A percentile compares a stretch with the other conserved stretches of the same genome.
Conservation (phyloP, 2,329 filamentous ascomycete genomes). For the Aureobasidium musti region DNA sequence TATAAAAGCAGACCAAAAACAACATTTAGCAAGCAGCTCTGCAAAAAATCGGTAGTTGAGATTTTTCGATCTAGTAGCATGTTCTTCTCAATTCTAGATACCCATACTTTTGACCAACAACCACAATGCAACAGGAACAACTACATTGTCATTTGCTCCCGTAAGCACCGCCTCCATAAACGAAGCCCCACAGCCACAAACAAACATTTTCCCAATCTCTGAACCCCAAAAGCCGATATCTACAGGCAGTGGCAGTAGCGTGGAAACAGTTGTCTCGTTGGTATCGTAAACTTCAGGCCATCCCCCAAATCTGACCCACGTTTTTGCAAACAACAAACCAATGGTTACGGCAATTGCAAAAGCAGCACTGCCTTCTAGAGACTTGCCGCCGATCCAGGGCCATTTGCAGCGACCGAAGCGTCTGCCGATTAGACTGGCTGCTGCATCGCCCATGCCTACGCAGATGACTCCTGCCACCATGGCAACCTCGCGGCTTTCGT, state of each 20-base stretch:
- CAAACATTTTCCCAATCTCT: slow-evolving; percentile 59
- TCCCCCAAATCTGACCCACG: slow-evolving; percentile 74
- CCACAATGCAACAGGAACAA: slow-evolving; percentile 93
- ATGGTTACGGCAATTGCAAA: slow-evolving; percentile 78
- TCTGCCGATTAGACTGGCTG: slow-evolving; percentile 84
- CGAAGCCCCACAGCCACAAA: slow-evolving; percentile 79
- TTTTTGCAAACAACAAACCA: slow-evolving; percentile 69
- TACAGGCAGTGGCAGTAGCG: background rate
- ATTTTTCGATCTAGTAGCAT: too few species aligned
- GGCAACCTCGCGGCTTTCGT: slow-evolving; percentile 66
- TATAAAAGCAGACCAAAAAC: slow-evolving; percentile 26
- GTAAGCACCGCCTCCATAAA: slow-evolving; percentile 94
- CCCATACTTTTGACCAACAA: slow-evolving; percentile 54
- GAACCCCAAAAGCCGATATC: slow-evolving; percentile 35
- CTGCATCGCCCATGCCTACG: slow-evolving; percentile 92
- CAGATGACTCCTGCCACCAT: slow-evolving; percentile 94
- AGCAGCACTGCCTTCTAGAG: slow-evolving; percentile 79
- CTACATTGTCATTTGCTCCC: slow-evolving; percentile 96
- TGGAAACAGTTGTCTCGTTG: background rate
- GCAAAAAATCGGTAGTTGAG: too few species aligned
- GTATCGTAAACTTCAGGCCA: slow-evolving; percentile 54
- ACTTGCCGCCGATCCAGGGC: slow-evolving; percentile 97
- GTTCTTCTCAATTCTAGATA: slow-evolving; percentile 14
- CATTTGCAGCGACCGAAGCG: slow-evolving; percentile 86
- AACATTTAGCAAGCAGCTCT: background rate